phyloP scores from a whole-genome alignment of 768 basidiomycete species.

The Boletus sensibilis region DNA sequence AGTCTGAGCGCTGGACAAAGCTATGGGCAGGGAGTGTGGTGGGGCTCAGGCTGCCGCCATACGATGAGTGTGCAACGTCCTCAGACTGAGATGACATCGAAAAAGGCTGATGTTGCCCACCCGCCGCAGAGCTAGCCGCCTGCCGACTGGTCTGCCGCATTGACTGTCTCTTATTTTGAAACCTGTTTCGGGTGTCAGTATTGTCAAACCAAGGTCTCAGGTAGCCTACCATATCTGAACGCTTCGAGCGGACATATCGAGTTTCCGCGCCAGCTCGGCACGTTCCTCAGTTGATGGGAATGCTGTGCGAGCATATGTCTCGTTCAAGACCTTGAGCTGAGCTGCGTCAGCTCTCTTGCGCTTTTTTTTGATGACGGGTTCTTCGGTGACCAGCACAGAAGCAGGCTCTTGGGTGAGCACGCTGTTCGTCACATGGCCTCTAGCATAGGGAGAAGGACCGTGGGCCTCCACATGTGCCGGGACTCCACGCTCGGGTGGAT shows the following conservation, averaged over 20 bases:
- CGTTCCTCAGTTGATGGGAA: slow-evolving; percentile 89
- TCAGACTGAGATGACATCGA: slow-evolving; percentile 37
- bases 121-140: slow-evolving; percentile 44
- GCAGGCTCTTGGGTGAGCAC: slow-evolving; percentile 35
- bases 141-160: slow-evolving; percentile 78
- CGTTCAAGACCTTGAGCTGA: slow-evolving; percentile 79
- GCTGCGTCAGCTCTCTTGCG: slow-evolving; percentile 80
- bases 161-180: slow-evolving; percentile 84
- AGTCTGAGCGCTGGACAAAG: slow-evolving; percentile 44
- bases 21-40: slow-evolving; percentile 31
- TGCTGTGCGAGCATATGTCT: slow-evolving; percentile 76
- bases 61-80: slow-evolving; percentile 36
- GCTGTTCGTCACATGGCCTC: slow-evolving; percentile 33
- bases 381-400: slow-evolving; percentile 45
- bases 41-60: slow-evolving; percentile 35
- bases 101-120: slow-evolving; percentile 50
- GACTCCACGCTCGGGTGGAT: slow-evolving; percentile 35
- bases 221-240: slow-evolving; percentile 78
- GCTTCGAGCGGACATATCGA: slow-evolving; percentile 82
- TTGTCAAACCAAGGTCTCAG: slow-evolving; percentile 12
- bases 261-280: slow-evolving; percentile 66
- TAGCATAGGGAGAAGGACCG: slow-evolving; percentile 53
- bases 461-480: slow-evolving; percentile 40
- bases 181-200: slow-evolving; percentile 49
- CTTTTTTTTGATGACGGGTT: slow-evolving; percentile 83